These are phyloP conservation scores for Prunus padus DNA, from an alignment of 306 rosid genomes.

Conservation along the genomic window DNA sequence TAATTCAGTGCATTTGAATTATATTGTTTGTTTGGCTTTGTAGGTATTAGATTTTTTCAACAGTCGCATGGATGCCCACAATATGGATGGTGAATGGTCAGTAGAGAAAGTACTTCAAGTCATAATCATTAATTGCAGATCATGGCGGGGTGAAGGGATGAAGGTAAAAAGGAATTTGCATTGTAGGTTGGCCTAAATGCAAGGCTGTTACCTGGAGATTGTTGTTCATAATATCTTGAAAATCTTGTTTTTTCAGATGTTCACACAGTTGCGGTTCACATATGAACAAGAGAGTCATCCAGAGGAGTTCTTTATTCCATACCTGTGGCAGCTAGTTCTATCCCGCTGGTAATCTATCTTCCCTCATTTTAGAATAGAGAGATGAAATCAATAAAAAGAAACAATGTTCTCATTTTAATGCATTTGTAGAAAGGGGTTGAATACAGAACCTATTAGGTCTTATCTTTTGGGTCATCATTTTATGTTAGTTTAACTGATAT, in stretches of 20 bases:
- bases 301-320: slow-evolving; percentile 95
- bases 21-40: slow-evolving; percentile 24
- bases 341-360: slow-evolving; percentile 66
- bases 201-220: slow-evolving; percentile 5
- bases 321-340: slow-evolving; percentile 90
- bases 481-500: not conserved
- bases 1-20: not conserved
- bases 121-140: slow-evolving; percentile 79
- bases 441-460: not conserved
- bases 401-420: not conserved
- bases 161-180: slow-evolving; percentile 55
- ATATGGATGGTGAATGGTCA: slow-evolving; percentile 83
- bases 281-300: slow-evolving; percentile 99
- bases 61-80: slow-evolving; percentile 94
- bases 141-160: slow-evolving; percentile 99
- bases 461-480: not conserved
- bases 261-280: slow-evolving; percentile 91
- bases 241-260: slow-evolving; percentile 61
- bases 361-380: not conserved
- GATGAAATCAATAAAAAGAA: not conserved
- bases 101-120: slow-evolving; percentile 89
- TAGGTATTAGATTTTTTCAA: slow-evolving; percentile 97
- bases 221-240: not conserved
- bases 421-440: not conserved
- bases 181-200: slow-evolving; percentile 5